phyloP scores from a whole-genome alignment of 768 basidiomycete species.

The Trametes meyenii region DNA sequence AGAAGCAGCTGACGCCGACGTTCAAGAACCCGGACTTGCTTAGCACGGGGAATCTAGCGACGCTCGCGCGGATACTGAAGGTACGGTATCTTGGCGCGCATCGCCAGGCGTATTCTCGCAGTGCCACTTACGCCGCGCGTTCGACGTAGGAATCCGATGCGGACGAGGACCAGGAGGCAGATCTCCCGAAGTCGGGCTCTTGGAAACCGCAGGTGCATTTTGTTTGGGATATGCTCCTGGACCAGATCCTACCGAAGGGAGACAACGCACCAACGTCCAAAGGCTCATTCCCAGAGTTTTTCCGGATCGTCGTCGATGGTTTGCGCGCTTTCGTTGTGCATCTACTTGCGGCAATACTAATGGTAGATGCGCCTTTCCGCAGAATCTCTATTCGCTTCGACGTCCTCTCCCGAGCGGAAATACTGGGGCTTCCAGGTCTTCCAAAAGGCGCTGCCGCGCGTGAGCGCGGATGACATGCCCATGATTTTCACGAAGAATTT shows the following conservation, averaged over 20 bases:
- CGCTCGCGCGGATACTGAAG: conserved; percentile 79
- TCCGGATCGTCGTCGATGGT: conserved; percentile 91
- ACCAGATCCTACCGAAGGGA: conserved; percentile 59
- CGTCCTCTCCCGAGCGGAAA: conserved; percentile 85
- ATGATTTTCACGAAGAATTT: conserved; percentile 94
- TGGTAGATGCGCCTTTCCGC: neutral
- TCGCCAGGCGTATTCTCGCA: neutral
- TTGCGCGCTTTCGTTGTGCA: neutral
- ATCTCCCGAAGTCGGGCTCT: conserved; percentile 52
- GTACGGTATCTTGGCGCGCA: conserved; percentile 39
- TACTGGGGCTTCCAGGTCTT: conserved; percentile 97
- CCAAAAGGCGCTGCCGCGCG: conserved; percentile 71
- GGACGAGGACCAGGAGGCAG: conserved; percentile 41
- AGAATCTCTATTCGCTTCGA: conserved; percentile 88
- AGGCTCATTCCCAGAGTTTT: conserved; percentile 89
- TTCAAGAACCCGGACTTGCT: conserved; percentile 80
- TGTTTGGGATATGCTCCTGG: conserved; percentile 85
- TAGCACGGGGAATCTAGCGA: conserved; percentile 67
- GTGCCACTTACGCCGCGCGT: neutral
- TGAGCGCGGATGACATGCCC: conserved; percentile 67
- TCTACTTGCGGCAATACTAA: conserved; percentile 14
- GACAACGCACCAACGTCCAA: conserved; percentile 35
- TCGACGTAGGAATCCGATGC: conserved; percentile 52
- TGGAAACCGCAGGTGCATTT: conserved; percentile 95
- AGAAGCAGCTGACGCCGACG: conserved; percentile 59